Conservation (phyloP, 352 stramenopile species). For the Globisporangium recalcitrans region DNA sequence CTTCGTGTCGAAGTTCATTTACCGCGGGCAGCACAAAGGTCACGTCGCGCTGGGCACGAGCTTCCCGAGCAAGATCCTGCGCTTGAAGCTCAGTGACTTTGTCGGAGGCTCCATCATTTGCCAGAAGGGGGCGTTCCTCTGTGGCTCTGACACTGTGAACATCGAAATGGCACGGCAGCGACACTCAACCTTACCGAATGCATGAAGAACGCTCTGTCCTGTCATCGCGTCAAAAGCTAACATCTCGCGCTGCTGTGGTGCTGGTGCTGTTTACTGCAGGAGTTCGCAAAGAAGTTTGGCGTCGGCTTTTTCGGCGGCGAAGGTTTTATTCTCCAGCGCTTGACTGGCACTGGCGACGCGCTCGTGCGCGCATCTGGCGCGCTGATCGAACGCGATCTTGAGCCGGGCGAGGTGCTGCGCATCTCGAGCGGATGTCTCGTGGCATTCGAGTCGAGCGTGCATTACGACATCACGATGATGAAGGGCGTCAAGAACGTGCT, state of each 20-base stretch:
- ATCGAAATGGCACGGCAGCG: slow-evolving; percentile 83
- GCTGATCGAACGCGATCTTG: slow-evolving; percentile 84
- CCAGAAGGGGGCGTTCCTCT: slow-evolving; percentile 91
- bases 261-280: slow-evolving; percentile 26
- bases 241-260: neutral
- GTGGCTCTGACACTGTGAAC: slow-evolving; percentile 87
- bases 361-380: slow-evolving; percentile 89
- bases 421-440: slow-evolving; percentile 91
- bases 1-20: slow-evolving; percentile 72
- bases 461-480: slow-evolving; percentile 91
- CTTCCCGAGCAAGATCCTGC: slow-evolving; percentile 88
- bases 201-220: too few species aligned
- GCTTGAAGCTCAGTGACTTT: slow-evolving; percentile 86
- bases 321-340: slow-evolving; percentile 91
- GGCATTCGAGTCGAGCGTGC: slow-evolving; percentile 80
- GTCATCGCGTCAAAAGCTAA: neutral
- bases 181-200: too few species aligned
- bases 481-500: slow-evolving; percentile 92
- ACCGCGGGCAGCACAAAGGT: slow-evolving; percentile 52
- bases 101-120: slow-evolving; percentile 83
- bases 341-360: slow-evolving; percentile 88
- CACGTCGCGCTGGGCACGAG: slow-evolving; percentile 88
- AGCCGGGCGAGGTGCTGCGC: slow-evolving; percentile 84
- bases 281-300: slow-evolving; percentile 88
- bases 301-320: slow-evolving; percentile 93